Conservation (phyloP, 306 rosid species). For the Abrus precatorius region DNA sequence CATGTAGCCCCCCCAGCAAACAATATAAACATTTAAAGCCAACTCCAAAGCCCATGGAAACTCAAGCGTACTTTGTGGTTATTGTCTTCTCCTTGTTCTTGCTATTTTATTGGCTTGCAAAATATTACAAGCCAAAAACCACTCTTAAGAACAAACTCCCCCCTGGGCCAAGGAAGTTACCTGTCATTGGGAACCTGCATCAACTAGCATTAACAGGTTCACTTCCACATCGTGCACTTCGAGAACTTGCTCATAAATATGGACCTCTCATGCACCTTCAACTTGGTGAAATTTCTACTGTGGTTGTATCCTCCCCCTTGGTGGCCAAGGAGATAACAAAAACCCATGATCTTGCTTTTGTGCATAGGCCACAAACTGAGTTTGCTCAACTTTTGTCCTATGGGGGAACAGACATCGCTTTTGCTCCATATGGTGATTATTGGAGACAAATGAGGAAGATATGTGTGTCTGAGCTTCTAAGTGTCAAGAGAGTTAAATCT, state of each 20-base stretch:
- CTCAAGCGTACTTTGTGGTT: not conserved
- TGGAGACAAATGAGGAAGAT: no score
- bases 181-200: slow-evolving; percentile 31
- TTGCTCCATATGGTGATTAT: no score
- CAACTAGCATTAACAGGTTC: slow-evolving; percentile 19
- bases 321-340: slow-evolving; percentile 19
- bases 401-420: not conserved
- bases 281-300: slow-evolving; percentile 4
- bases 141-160: slow-evolving; percentile 3
- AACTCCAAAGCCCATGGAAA: not conserved
- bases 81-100: not conserved
- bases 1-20: not conserved
- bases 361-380: not conserved
- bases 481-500: not conserved
- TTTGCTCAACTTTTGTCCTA: not conserved
- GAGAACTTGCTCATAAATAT: not conserved
- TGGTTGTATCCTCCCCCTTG: slow-evolving; percentile 16
- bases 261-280: not conserved
- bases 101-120: not conserved
- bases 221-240: slow-evolving; percentile 8
- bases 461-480: no score
- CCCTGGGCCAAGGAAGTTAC: slow-evolving; percentile 35
- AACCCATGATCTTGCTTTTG: not conserved
- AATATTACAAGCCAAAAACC: not conserved
- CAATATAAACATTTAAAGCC: not conserved